Evolutionary conservation across 2,329 filamentous ascomycete genomes (phyloP), one percentile per base, ranked within the genome.

Genomic region (Sordariomycetes sp.): DNA sequence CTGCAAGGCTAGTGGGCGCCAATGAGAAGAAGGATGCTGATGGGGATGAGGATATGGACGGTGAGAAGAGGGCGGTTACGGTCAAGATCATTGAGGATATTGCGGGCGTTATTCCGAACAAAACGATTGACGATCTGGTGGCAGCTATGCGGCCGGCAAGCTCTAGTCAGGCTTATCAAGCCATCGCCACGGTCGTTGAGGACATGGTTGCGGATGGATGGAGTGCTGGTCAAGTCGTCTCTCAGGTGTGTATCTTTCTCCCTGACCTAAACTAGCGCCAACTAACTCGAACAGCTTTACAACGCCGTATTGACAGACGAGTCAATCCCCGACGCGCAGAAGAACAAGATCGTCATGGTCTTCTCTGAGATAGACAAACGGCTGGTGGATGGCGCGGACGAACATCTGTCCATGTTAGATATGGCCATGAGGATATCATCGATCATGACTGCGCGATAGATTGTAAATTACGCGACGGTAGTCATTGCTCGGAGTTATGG

Each of bases 361-460:
- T 98, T 98, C 53, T 95, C 88, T 1, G 88, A 96, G 57, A 72
- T 90, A 19, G 92, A 99, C 54, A 96, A 96, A 68, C 74, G 92
- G 43, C 61, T 98, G 30, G 82, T 94, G 6, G 93, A 99, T 57
- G 92, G 92, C 8, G 83, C 88, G 3, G 92, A 98, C 52, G 92
- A 98, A 61, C 90, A 98, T 54, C 65, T 98, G 17, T 86, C 85
- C 1, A 82, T 96, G 39, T 63, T 98, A 21, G 90, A 98, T 56
- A 54, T 96, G 43, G 72, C 82, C 6, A 67, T 96, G 51, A 79
- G 85, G 49, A 82, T 94, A 62, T 85, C 85, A 0, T 75, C 73
- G 20, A 78, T 92, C 38, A 53, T 94, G 53, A 68, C 66, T 27
- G 65, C 65, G 27, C 57, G 56, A 44, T 61, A 43, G 42, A 21